phyloP scores from a whole-genome alignment of 2,329 filamentous ascomycete species.

The Aspergillus glaucus region DNA sequence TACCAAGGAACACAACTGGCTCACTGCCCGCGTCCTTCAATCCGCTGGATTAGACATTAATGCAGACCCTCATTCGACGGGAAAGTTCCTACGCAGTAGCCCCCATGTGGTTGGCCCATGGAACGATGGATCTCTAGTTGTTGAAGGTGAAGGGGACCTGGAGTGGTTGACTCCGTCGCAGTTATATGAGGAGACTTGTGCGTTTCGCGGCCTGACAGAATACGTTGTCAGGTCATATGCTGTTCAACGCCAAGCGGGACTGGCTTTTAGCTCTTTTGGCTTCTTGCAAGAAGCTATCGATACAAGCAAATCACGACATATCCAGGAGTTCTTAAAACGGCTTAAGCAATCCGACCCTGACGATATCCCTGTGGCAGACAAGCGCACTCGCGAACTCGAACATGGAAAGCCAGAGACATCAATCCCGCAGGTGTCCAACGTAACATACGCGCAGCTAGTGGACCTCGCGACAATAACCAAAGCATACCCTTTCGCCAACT shows the following conservation, averaged over 20 bases:
- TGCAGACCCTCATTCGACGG: constrained; percentile 39
- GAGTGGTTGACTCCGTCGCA: constrained; percentile 18
- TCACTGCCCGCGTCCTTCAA: constrained; percentile 47
- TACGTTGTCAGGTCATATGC: constrained; percentile 25
- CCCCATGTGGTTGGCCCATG: constrained; percentile 27
- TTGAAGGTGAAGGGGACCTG: constrained; percentile 11
- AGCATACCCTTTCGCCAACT: constrained; percentile 46
- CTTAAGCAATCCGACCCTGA: constrained; percentile 9
- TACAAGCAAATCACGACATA: constrained; percentile 29
- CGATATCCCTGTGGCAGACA: constrained; percentile 13
- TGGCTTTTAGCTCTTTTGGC: constrained; percentile 24
- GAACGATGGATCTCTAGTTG: constrained; percentile 16
- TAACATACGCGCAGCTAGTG: constrained; percentile 46
- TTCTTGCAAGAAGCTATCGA: constrained; percentile 31
- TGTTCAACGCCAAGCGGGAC: constrained; percentile 16
- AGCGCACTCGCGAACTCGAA: constrained; percentile 2
- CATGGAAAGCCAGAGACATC: constrained; percentile 16
- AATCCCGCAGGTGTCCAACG: constrained; percentile 37
- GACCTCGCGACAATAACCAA: constrained; percentile 44
- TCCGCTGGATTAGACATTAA: constrained; percentile 42
- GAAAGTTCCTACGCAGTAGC: constrained; percentile 32
- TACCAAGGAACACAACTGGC: constrained; percentile 27
- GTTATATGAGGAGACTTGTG: constrained; percentile 29
- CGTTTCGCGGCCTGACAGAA: constrained; percentile 28
- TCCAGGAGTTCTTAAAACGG: constrained; percentile 24